Percentiles rank a stretch among this genome's conserved stretches.
These are phyloP conservation scores for Fraxinus baroniana DNA, from an alignment of 305 asterid species.

Conservation along the genomic window DNA sequence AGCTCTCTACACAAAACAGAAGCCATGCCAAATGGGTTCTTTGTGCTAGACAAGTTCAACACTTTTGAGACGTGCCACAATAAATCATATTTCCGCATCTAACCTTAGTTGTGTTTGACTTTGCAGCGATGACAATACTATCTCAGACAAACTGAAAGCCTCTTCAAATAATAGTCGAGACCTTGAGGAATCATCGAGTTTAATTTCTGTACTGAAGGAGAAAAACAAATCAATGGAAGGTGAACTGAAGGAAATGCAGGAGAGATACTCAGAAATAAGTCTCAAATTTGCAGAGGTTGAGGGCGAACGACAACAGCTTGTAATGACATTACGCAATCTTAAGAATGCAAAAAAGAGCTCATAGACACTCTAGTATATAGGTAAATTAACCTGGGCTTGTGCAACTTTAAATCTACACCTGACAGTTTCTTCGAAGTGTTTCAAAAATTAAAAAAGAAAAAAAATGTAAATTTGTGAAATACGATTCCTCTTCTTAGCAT, in stretches of 20 bases:
- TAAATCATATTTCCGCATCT: background rate
- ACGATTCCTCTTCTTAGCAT: background rate
- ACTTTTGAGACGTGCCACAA: background rate
- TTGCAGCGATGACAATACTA: slow-evolving; percentile 29
- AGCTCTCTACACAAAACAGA: background rate
- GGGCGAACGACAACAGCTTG: slow-evolving; percentile 93
- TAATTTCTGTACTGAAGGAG: slow-evolving; percentile 52
- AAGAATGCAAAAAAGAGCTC: slow-evolving; percentile 57
- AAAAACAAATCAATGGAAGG: slow-evolving; percentile 61
- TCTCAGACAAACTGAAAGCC: slow-evolving; percentile 18
- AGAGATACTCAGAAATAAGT: slow-evolving; percentile 89
- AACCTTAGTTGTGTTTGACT: slow-evolving; percentile 10
- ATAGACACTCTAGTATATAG: slow-evolving; percentile 23
- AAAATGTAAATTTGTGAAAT: slow-evolving; percentile 11
- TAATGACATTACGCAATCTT: slow-evolving; percentile 76
- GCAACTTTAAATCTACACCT: background rate
- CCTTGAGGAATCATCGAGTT: slow-evolving; percentile 33
- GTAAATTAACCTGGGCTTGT: slow-evolving; percentile 20
- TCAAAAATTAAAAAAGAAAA: background rate
- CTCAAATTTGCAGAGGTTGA: slow-evolving; percentile 97
- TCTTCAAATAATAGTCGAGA: slow-evolving; percentile 5
- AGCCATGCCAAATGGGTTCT: background rate
- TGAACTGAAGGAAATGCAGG: slow-evolving; percentile 91
- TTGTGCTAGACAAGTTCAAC: background rate
- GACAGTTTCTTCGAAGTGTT: background rate